Evolutionary conservation across 495 filamentous ascomycete species (phyloP), one percentile per base, ranked within the genome.

Genomic region (Achaetomiella virescens): DNA sequence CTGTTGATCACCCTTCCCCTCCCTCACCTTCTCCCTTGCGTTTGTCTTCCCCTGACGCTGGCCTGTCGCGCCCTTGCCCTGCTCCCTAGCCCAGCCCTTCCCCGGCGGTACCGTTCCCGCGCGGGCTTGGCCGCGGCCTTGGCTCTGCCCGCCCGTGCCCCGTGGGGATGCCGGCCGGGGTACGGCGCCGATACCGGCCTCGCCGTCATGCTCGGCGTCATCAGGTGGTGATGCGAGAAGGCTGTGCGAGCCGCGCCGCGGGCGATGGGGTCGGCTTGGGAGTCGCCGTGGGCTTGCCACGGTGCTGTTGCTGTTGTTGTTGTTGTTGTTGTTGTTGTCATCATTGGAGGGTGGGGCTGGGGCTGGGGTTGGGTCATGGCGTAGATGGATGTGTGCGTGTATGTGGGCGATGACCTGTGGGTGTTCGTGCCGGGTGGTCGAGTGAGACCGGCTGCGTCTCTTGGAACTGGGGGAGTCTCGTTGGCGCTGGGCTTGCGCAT

Each of bases 171-270:
- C 2, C 20, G 6, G 37, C 48, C 27, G 38, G 38, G 24, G 27
- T 17, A 27, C 40, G 38, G 48, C 38, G 46, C 50, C 56, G 56
- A 53, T 46, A 54, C 44, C 56, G 56, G 50, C 46, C 17, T 10
- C 21, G 36, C 40, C 42, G 14, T 21, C 41, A 27, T 24, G 24
- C 21, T 11, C 0, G 37, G 9, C 21, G 27, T 21, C n/a, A 9
- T 45, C 22, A 27, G 1, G 6, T 17, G 21, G 42, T 33, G 57
- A 22, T 60, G 60, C 22, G 46, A 41, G 42, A 66, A 65, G 0
- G 66, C 64, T 47, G 53, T 41, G 29, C 61, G 61, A 9, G 64
- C 68, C 47, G 68, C 64, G 52, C 59, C 66, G 37, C 57, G 59
- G 22, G 61, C 66, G 40, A 70, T 67, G 29, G 60, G 52, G 31